Evolutionary conservation across 495 filamentous ascomycete genomes (phyloP), one percentile per base, ranked within the genome.

Genomic region (Amniculicola lignicola): DNA sequence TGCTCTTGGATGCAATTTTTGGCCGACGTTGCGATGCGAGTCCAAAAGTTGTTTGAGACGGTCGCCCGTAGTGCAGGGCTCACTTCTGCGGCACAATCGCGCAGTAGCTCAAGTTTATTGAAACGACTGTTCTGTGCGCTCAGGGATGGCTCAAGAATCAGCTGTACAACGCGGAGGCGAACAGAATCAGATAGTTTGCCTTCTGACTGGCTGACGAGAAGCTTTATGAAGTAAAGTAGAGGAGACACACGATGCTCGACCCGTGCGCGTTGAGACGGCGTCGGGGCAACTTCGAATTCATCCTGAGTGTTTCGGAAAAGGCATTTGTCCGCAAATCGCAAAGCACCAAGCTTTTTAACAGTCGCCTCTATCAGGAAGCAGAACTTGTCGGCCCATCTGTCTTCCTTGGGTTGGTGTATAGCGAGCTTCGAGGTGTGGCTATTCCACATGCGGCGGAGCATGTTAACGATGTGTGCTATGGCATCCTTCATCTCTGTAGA

Each of bases 291-390:
- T 36, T 71, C 61, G 36, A 72, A 60, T 16, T 60, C 56, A 19
- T 65, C 48, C 4, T 61, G 16, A 15, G 29, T 28, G 19, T 64
- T 65, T 9, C 46, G 36, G 0, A 59, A 54, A 6, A 86, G 72
- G 36, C 85, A 76, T 60, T 86, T 90, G 58, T 96, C 90, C 0
- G 86, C 87, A 64, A 96, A 94, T 1, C 86, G 79, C 11, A 87
- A 76, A 4, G 79, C 70, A 2, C 90, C 92, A 11, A 96, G 72
- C 0, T 79, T 80, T 9, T 75, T 69, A 0, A 90, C 75, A 47
- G 85, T 80, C 11, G 77, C 78, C 19, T 75, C 74, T 0, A 90
- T 65, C 43, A 92, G 74, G 25, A 75, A 78, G 0, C 69, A 68
- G 51, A 84, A 84, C 14, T 82, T 78, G 15, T 82, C 72, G 3